These are phyloP conservation scores for Fusarium humuli DNA, from an alignment of 2,329 filamentous ascomycete species.

Conservation along the genomic window DNA sequence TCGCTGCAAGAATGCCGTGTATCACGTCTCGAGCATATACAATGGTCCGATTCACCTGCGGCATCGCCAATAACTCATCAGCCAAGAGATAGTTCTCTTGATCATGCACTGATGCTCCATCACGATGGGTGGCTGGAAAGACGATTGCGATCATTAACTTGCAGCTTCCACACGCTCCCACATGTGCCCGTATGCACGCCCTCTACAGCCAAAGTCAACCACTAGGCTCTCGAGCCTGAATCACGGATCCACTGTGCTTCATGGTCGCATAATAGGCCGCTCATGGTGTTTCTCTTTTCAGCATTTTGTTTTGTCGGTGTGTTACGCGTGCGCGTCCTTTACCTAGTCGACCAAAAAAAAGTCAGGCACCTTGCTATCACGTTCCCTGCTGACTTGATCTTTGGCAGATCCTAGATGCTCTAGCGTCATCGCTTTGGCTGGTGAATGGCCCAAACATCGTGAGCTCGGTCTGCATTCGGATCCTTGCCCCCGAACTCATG, in stretches of 20 bases:
- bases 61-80: constrained; percentile 37
- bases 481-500: constrained; percentile 38
- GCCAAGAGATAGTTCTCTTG: constrained; percentile 36
- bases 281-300: constrained; percentile 46
- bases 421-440: constrained; percentile 39
- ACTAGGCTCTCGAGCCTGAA: constrained; percentile 45
- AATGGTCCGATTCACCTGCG: constrained; percentile 39
- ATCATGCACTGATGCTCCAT: constrained; percentile 31
- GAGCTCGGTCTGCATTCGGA: constrained; percentile 41
- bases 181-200: constrained; percentile 39
- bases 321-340: constrained; percentile 50
- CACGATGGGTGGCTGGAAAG: constrained; percentile 43
- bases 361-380: constrained; percentile 31
- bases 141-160: constrained; percentile 29
- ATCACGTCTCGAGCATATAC: constrained; percentile 30
- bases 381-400: constrained; percentile 40
- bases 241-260: constrained; percentile 51
- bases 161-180: constrained; percentile 40
- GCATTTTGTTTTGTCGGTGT: constrained; percentile 53
- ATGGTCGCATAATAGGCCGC: constrained; percentile 51
- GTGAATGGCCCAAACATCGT: constrained; percentile 36
- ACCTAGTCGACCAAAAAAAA: constrained; percentile 26
- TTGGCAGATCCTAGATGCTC: constrained; percentile 37
- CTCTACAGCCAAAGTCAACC: constrained; percentile 34
- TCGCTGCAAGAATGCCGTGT: constrained; percentile 25